These are phyloP conservation scores for Metschnikowia similis DNA, from an alignment of 805 yeast genomes.

Conservation along the genomic window DNA sequence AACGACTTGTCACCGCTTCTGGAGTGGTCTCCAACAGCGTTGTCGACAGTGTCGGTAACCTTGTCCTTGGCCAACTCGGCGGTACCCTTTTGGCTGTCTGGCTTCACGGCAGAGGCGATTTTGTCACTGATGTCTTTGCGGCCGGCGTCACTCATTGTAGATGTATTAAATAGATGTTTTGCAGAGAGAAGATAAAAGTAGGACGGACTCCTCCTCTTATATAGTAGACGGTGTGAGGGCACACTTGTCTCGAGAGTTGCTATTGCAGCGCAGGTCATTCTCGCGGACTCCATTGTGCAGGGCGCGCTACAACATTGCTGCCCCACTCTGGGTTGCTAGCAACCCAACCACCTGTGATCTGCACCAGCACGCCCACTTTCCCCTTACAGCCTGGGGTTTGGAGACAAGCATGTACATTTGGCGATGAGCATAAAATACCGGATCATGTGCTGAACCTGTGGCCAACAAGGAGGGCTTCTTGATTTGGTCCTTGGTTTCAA, in stretches of 20 bases:
- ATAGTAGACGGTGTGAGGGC: conserved; percentile 3
- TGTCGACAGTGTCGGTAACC: conserved; percentile 34
- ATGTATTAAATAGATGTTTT: background rate
- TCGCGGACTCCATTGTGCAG: conserved; percentile 6
- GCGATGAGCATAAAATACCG: background rate
- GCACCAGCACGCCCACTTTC: background rate
- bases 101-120: conserved; percentile 34
- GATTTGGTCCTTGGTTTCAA: too few relatives aligned
- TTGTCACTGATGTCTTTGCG: conserved; percentile 41
- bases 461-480: too few relatives aligned
- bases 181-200: background rate
- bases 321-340: background rate
- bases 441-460: background rate
- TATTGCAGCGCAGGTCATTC: conserved; percentile 1
- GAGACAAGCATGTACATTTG: too few relatives aligned
- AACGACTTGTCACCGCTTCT: conserved; percentile 34
- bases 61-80: conserved; percentile 35
- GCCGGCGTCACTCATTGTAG: conserved; percentile 39
- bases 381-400: background rate
- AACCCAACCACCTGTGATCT: background rate
- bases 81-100: conserved; percentile 39
- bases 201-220: conserved; percentile 1
- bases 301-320: background rate
- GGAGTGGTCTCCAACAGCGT: conserved; percentile 34
- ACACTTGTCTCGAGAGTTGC: background rate